Conservation (phyloP, 768 basidiomycete genomes). For the Scleroderma citrinum region DNA sequence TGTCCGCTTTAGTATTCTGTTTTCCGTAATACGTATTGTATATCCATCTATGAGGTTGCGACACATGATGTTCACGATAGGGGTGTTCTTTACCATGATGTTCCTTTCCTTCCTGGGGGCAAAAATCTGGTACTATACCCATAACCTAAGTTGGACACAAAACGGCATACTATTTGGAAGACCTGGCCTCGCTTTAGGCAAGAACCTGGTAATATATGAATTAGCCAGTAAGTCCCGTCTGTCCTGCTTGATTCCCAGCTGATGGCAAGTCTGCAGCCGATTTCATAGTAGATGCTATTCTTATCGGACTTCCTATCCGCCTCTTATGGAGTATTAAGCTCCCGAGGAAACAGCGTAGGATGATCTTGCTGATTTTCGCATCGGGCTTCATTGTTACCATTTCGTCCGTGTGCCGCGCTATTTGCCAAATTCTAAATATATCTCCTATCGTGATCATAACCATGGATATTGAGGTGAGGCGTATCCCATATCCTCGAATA, state of each 20-base stretch:
- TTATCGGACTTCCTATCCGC: slow-evolving; percentile 13
- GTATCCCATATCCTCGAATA: not conserved
- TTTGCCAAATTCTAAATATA: slow-evolving; percentile 9
- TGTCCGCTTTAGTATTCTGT: slow-evolving; percentile 17
- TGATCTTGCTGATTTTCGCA: slow-evolving; percentile 18
- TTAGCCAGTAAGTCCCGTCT: slow-evolving; percentile 11
- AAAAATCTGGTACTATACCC: slow-evolving; percentile 12
- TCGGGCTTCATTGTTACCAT: slow-evolving; percentile 14
- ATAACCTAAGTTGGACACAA: slow-evolving; percentile 9
- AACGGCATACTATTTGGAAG: not conserved
- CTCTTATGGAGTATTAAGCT: slow-evolving; percentile 19
- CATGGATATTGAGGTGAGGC: slow-evolving; percentile 14
- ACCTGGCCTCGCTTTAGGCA: slow-evolving; percentile 7
- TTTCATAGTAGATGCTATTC: slow-evolving; percentile 10
- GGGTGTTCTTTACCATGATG: slow-evolving; percentile 7
- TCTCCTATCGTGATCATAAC: slow-evolving; percentile 3
- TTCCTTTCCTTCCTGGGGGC: slow-evolving; percentile 1
- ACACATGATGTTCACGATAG: slow-evolving; percentile 8
- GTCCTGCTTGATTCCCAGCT: not conserved
- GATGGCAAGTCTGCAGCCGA: slow-evolving; percentile 7
- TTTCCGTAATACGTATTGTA: slow-evolving; percentile 17
- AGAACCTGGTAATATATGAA: slow-evolving; percentile 8
- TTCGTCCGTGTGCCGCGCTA: slow-evolving; percentile 10
- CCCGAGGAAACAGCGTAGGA: slow-evolving; percentile 15
- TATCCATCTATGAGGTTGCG: slow-evolving; percentile 8